Percentiles rank a stretch among this genome's conserved stretches.
These are phyloP conservation scores for Tylopilus vinaceipallidus DNA, from an alignment of 768 basidiomycete genomes.

Conservation along the genomic window DNA sequence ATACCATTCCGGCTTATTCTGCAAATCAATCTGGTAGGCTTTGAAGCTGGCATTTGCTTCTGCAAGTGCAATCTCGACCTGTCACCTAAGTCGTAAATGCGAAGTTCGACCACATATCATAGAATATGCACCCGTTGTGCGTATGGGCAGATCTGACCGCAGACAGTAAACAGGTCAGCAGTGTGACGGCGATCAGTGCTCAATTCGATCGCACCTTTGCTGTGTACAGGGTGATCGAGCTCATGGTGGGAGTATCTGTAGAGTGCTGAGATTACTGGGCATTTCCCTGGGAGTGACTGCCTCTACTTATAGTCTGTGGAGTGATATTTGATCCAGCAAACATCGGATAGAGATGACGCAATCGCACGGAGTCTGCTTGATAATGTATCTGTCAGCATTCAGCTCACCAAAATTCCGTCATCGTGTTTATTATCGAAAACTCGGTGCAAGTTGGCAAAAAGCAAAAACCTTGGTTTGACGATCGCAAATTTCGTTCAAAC, in stretches of 20 bases:
- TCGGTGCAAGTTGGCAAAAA: too few relatives aligned
- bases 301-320: slow-evolving; percentile 1
- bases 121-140: slow-evolving; percentile 48
- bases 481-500: too few relatives aligned
- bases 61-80: slow-evolving; percentile 61
- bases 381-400: not conserved
- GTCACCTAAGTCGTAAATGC: not conserved
- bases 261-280: not conserved
- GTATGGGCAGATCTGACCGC: slow-evolving; percentile 51
- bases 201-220: slow-evolving; percentile 41
- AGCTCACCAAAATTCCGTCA: too few relatives aligned
- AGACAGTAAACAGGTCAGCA: not conserved
- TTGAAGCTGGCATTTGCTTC: slow-evolving; percentile 51
- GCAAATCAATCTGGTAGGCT: slow-evolving; percentile 56
- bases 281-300: not conserved
- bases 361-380: not conserved
- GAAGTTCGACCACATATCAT: not conserved
- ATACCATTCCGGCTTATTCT: slow-evolving; percentile 71
- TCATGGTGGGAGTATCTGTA: slow-evolving; percentile 3
- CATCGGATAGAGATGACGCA: not conserved
- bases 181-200: not conserved
- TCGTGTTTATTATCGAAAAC: too few relatives aligned
- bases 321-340: not conserved
- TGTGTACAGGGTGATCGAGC: slow-evolving; percentile 43
- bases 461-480: too few relatives aligned